Conservation (phyloP, 2,329 filamentous ascomycete genomes). For the Fusarium avenaceum region DNA sequence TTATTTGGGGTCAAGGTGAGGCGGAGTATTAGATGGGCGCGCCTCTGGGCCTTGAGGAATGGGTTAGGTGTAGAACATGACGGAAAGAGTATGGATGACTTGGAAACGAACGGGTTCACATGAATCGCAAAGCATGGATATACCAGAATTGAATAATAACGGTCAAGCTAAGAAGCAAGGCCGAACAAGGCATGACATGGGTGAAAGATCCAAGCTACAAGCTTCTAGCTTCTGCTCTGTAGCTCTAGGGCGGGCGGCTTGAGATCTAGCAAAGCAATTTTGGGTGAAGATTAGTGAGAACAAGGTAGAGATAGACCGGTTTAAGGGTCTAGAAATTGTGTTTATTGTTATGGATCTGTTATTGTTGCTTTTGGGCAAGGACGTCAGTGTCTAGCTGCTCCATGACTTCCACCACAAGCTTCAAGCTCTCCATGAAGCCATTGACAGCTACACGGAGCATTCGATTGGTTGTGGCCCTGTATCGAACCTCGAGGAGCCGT, state of each 20-base stretch:
- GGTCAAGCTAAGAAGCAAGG: constrained; percentile 13
- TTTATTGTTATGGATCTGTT: constrained; percentile 29
- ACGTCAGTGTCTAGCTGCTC: constrained; percentile 90
- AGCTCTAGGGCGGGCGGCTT: background rate
- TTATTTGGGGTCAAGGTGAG: constrained; percentile 22
- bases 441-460: constrained; percentile 98
- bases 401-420: constrained; percentile 89
- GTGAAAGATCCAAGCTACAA: constrained; percentile 7
- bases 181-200: constrained; percentile 22
- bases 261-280: constrained; percentile 2
- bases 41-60: constrained; percentile 17
- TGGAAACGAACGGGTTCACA: constrained; percentile 15
- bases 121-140: constrained; percentile 29
- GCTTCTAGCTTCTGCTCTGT: background rate
- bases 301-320: background rate
- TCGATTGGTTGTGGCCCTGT: constrained; percentile 90
- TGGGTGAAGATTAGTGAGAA: background rate
- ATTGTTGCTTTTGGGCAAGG: constrained; percentile 58
- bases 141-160: constrained; percentile 36
- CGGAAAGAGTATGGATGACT: constrained; percentile 12
- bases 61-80: constrained; percentile 21
- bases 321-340: background rate
- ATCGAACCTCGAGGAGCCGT: constrained; percentile 77
- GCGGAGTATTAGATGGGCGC: constrained; percentile 36
- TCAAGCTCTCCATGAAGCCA: constrained; percentile 92